These are phyloP conservation scores for Papilionanthe hybrid DNA, from an alignment of 116 monocot species.

Conservation along the genomic window DNA sequence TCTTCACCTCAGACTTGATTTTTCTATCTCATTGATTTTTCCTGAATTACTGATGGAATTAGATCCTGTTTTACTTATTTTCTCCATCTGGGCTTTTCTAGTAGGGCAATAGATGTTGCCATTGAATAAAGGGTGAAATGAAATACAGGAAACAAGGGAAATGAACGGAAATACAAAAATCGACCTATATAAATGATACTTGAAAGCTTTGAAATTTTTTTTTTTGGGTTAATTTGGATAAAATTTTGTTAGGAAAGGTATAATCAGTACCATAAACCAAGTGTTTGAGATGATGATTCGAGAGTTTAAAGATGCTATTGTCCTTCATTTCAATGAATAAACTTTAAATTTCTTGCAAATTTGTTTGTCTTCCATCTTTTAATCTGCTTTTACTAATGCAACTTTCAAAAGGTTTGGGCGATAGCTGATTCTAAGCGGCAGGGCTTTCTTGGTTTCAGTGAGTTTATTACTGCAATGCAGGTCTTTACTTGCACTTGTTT, in stretches of 20 bases:
- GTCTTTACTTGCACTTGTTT: slow-evolving; percentile 9
- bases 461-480: slow-evolving; percentile 80
- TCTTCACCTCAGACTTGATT: not conserved
- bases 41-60: not conserved
- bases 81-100: not conserved
- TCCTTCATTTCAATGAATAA: not conserved
- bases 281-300: not conserved
- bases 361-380: not conserved
- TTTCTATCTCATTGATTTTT: not conserved
- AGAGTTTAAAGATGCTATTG: not conserved
- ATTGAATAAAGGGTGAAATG: not conserved
- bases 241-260: not conserved
- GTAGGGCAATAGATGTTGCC: not conserved
- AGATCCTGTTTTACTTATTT: not conserved
- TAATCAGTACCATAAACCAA: not conserved
- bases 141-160: not conserved
- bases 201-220: not conserved
- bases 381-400: not conserved
- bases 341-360: not conserved
- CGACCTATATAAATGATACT: not conserved
- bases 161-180: not conserved
- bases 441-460: slow-evolving; percentile 67
- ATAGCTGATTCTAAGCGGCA: slow-evolving; percentile 77
- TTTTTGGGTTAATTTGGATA: not conserved
- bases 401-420: slow-evolving; percentile 65